Evolutionary conservation across 805 yeast genomes (phyloP).

Genomic region (Dipodascus albidus): DNA sequence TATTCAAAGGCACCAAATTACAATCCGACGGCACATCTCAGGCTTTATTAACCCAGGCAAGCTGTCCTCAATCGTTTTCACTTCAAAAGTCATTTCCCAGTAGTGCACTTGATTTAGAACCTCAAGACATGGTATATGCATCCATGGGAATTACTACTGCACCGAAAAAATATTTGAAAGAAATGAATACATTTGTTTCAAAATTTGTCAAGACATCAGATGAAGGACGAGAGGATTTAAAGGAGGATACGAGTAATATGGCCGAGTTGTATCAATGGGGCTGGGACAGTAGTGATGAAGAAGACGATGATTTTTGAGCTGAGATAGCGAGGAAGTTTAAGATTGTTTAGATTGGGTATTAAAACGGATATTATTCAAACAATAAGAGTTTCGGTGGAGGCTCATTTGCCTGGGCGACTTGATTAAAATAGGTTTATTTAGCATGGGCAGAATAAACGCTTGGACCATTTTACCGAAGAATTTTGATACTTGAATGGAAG

Average conservation of each 20-base stretch:
- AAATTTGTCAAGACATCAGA: conserved; percentile 11
- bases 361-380: too few relatives aligned
- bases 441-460: too few relatives aligned
- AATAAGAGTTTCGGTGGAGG: too few relatives aligned
- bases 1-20: conserved; percentile 6
- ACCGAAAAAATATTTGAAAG: conserved; percentile 9
- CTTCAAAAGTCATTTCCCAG: conserved; percentile 12
- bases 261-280: conserved; percentile 16
- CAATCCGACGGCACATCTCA: conserved; percentile 10
- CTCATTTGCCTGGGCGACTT: too few relatives aligned
- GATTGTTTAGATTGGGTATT: too few relatives aligned
- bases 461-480: too few relatives aligned
- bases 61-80: conserved; percentile 11
- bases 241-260: conserved; percentile 10
- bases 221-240: conserved; percentile 15
- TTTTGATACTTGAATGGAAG: too few relatives aligned
- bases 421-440: too few relatives aligned
- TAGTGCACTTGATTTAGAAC: conserved; percentile 3
- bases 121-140: conserved; percentile 7
- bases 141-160: conserved; percentile 12
- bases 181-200: conserved; percentile 13
- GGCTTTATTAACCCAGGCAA: conserved; percentile 6
- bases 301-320: conserved; percentile 6
- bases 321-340: too few relatives aligned
- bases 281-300: conserved; percentile 11